Evolutionary conservation across 2,329 filamentous ascomycete species (phyloP).

Genomic region (Fusarium protoensiforme): DNA sequence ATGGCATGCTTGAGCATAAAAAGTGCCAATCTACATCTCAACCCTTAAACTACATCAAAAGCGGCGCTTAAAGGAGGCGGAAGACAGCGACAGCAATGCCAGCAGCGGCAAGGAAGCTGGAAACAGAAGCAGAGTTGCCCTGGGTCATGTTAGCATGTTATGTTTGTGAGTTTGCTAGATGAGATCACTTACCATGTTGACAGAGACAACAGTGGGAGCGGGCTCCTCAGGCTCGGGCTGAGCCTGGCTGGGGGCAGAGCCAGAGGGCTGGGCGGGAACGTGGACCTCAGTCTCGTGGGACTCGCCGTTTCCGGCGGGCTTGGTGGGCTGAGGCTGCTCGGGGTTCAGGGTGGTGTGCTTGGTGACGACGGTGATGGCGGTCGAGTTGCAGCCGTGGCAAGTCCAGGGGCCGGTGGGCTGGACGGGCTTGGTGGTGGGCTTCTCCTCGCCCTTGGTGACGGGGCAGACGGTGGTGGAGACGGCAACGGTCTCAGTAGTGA

Average conservation of each 20-base stretch:
- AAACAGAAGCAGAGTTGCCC: constrained; percentile 13
- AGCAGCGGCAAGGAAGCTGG: constrained; percentile 9
- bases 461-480: constrained; percentile 11
- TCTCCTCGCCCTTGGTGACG: background rate
- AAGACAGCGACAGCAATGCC: background rate
- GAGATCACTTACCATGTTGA: background rate
- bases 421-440: background rate
- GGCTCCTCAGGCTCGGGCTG: background rate
- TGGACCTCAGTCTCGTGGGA: background rate
- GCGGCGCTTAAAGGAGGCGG: background rate
- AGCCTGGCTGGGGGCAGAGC: background rate
- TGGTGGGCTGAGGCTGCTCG: background rate
- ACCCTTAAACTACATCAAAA: background rate
- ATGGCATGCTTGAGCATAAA: background rate
- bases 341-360: background rate
- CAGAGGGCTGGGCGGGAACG: background rate
- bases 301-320: background rate
- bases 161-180: background rate
- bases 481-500: constrained; percentile 34
- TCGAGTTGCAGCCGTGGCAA: constrained; percentile 12
- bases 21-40: background rate
- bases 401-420: constrained; percentile 7
- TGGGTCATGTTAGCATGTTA: background rate
- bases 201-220: background rate
- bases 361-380: background rate